Percentiles rank a stretch among this genome's conserved stretches.
These are phyloP conservation scores for Fusarium anguioides DNA, from an alignment of 2,329 filamentous ascomycete genomes.

Conservation along the genomic window DNA sequence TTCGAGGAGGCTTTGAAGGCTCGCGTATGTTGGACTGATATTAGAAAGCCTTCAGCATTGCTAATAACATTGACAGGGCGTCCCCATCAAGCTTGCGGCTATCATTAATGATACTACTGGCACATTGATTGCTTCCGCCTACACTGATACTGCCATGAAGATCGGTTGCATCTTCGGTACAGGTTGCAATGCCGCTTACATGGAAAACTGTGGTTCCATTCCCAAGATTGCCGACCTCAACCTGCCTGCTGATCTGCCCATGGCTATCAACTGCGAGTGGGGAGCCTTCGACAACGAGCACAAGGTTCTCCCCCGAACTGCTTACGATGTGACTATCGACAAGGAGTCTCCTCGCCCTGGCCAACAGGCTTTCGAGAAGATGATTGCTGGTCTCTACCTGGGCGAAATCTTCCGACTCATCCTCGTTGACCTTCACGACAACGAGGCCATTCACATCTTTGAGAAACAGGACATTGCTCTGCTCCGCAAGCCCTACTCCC, in stretches of 20 bases:
- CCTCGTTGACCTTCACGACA: constrained; percentile 86
- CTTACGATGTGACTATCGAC: constrained; percentile 89
- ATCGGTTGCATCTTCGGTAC: constrained; percentile 99
- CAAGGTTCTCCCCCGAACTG: constrained; percentile 84
- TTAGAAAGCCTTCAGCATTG: neutral
- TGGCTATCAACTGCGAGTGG: constrained; percentile 98
- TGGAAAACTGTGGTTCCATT: constrained; percentile 91
- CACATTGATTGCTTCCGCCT: constrained; percentile 94
- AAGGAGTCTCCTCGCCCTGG: constrained; percentile 91
- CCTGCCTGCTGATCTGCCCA: constrained; percentile 82
- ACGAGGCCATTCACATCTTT: constrained; percentile 80
- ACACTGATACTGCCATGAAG: constrained; percentile 92
- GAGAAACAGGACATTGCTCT: constrained; percentile 81
- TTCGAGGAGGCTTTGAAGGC: constrained; percentile 81
- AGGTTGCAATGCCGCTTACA: constrained; percentile 97
- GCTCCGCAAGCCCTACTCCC: constrained; percentile 85
- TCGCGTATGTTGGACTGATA: constrained; percentile 47
- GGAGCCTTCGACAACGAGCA: constrained; percentile 97
- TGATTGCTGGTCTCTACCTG: constrained; percentile 94
- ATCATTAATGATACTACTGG: constrained; percentile 98
- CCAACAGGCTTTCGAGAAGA: constrained; percentile 97
- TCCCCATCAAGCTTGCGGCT: constrained; percentile 92
- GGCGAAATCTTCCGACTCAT: constrained; percentile 94
- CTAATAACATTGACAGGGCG: constrained; percentile 64
- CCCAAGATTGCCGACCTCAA: constrained; percentile 95